Percentiles rank a stretch among this genome's conserved stretches.
phyloP scores from a whole-genome alignment of 2,329 filamentous ascomycete species.

The Xylaria digitata region DNA sequence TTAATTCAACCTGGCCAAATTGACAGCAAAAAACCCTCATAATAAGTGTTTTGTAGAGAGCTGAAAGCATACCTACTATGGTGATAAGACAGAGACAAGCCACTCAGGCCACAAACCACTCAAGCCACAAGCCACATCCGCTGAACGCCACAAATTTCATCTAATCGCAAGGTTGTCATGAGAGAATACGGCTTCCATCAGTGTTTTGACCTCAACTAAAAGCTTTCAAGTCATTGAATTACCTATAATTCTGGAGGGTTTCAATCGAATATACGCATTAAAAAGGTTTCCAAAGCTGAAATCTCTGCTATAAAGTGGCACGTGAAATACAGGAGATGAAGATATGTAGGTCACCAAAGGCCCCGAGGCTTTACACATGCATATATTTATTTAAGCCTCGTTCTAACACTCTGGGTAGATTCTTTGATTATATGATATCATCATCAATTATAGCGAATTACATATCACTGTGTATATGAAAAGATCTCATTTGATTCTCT shows the following conservation, averaged over 20 bases:
- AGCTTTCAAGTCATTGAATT: too few species aligned
- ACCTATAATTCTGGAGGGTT: neutral
- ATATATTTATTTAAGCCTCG: neutral
- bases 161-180: neutral
- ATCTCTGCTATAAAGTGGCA: neutral
- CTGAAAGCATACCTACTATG: neutral
- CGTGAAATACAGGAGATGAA: neutral
- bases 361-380: neutral
- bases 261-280: neutral
- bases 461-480: neutral
- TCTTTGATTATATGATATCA: neutral
- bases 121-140: slow-evolving; percentile 4
- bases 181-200: too few species aligned
- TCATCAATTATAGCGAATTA: neutral
- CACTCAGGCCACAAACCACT: slow-evolving; percentile 1
- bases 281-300: too few species aligned
- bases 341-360: neutral
- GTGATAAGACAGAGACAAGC: slow-evolving; percentile 11
- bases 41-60: neutral
- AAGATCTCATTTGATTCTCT: neutral
- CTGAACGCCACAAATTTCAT: slow-evolving; percentile 6
- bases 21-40: too few species aligned
- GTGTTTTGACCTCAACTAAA: neutral
- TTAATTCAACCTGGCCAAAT: too few species aligned
- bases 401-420: slow-evolving; percentile 1